phyloP scores from a whole-genome alignment of 768 basidiomycete species.

The Lentinula guzmanii region DNA sequence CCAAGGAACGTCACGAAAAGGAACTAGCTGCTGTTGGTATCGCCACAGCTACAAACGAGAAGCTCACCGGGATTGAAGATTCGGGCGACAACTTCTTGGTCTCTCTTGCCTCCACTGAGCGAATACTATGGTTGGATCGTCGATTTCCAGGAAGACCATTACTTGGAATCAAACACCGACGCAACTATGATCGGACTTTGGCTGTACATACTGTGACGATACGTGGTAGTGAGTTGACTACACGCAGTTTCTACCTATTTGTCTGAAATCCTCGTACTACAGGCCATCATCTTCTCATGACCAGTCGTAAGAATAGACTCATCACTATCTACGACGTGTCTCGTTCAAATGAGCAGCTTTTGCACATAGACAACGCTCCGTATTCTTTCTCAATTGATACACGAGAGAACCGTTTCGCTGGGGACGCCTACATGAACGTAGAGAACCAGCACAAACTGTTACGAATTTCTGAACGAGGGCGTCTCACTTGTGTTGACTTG shows the following conservation, averaged over 20 bases:
- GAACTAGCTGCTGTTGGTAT: too few relatives aligned
- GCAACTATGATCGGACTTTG: slow-evolving; percentile 57
- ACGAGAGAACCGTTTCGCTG: slow-evolving; percentile 8
- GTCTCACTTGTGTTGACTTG: slow-evolving; percentile 39
- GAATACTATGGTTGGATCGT: slow-evolving; percentile 67
- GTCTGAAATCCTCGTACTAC: background rate
- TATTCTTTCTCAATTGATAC: slow-evolving; percentile 20
- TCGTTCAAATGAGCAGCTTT: slow-evolving; percentile 28
- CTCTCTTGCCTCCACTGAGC: slow-evolving; percentile 52
- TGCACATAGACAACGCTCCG: slow-evolving; percentile 41
- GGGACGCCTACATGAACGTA: slow-evolving; percentile 26
- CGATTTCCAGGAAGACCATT: slow-evolving; percentile 54
- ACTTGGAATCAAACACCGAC: slow-evolving; percentile 54
- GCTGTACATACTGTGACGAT: slow-evolving; percentile 31
- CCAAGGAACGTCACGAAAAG: slow-evolving; percentile 68
- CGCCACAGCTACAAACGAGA: slow-evolving; percentile 20
- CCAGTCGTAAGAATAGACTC: slow-evolving; percentile 52
- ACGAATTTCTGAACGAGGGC: slow-evolving; percentile 41
- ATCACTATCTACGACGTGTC: slow-evolving; percentile 63
- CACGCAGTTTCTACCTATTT: background rate
- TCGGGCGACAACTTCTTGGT: slow-evolving; percentile 35
- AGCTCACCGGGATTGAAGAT: slow-evolving; percentile 52
- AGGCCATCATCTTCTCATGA: slow-evolving; percentile 52
- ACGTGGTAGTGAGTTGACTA: slow-evolving; percentile 20
- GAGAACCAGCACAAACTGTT: slow-evolving; percentile 22